These are phyloP conservation scores for Lophiotrema nucula DNA, from an alignment of 495 filamentous ascomycete species.

Conservation along the genomic window DNA sequence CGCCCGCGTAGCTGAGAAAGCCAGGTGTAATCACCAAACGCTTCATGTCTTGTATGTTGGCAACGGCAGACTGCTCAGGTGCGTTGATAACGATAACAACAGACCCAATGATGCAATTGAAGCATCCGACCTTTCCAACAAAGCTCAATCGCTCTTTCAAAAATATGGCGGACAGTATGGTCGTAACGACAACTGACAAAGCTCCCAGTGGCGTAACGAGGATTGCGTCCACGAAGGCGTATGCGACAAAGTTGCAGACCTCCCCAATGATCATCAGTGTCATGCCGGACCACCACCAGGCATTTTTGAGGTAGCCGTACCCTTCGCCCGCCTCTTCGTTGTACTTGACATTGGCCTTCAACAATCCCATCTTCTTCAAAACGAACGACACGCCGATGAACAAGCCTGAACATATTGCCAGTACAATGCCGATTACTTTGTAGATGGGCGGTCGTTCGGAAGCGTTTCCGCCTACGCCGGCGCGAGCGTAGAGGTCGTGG, in stretches of 20 bases:
- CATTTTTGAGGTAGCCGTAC: constrained; percentile 96
- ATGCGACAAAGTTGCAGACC: constrained; percentile 96
- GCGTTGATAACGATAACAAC: constrained; percentile 94
- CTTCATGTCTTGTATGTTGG: constrained; percentile 91
- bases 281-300: constrained; percentile 96
- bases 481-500: constrained; percentile 51
- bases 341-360: constrained; percentile 94
- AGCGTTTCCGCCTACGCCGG: constrained; percentile 27
- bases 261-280: constrained; percentile 95
- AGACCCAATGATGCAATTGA: constrained; percentile 89
- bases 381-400: constrained; percentile 98
- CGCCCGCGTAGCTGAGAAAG: constrained; percentile 80
- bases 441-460: constrained; percentile 57
- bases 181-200: constrained; percentile 91
- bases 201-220: constrained; percentile 92
- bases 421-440: constrained; percentile 83
- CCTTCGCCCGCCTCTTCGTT: constrained; percentile 94
- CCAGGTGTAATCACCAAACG: constrained; percentile 81
- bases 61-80: constrained; percentile 77
- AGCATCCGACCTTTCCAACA: constrained; percentile 93
- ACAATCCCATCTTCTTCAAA: constrained; percentile 85
- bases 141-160: constrained; percentile 93
- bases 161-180: constrained; percentile 91
- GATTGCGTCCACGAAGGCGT: constrained; percentile 96
- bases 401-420: constrained; percentile 83